Base-by-base conservation (phyloP, 1,139 yeast genomes). In the Pichia sp. region DNA sequence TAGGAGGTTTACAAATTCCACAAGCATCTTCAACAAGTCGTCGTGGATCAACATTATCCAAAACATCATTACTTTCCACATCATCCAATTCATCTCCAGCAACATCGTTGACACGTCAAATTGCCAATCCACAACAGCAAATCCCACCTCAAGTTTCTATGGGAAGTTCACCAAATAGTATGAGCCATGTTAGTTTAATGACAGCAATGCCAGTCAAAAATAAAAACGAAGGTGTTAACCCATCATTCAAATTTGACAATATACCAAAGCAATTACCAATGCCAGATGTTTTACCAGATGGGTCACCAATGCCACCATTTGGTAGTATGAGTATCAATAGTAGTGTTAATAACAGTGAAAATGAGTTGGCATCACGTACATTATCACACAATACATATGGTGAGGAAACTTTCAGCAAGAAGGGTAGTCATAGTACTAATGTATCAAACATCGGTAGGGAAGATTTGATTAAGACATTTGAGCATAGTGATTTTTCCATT, bases 231-330 rank as follows among this genome's bases (percentile, higher is more conserved):
- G 36, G n/a, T 4, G 4, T 20, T 4, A 10, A 30, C 21, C 17
- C 15, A n/a, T 30, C 33, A 12, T n/a, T 45, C 0, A 34, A 22
- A 17, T 41, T 51, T 2, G 42, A 42, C 32, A 34, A 44, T 21
- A 34, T 56, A 6, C 59, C 59, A 3, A 60, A 69, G 0, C 79
- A 71, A 52, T 62, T 71, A 22, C 80, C 83, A 2, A 65, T 77
- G 50, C 87, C 87, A 6, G 41, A 30, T 4, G 52, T 52, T 12
- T 37, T 47, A 22, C 53, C 56, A 2, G 40, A 38, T 37, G 56
- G 50, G 4, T 21, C 22, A 8, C 46, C 45, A 34, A 24, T 48
- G 38, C 34, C 24, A 3, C 6, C 11, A 28, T 6, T 10, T 11
- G 14, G n/a, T 10, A 28, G 14, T 28, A 2, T 10, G n/a, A 28